Conservation (phyloP, 2,329 filamentous ascomycete genomes). For the Emergomyces pasteurianus region DNA sequence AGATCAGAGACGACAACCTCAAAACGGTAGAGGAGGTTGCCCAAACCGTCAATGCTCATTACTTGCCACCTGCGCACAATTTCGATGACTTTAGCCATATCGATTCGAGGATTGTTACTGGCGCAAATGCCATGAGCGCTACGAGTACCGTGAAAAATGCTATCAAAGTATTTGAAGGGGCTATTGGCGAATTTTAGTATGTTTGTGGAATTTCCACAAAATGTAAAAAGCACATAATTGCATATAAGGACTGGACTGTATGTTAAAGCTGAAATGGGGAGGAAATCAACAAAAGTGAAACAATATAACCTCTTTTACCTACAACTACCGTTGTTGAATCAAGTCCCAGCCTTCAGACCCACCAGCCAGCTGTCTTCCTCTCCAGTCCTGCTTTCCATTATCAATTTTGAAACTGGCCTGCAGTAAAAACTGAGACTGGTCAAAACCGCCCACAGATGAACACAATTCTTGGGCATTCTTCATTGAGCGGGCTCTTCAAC, state of each 20-base stretch:
- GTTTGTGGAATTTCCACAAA: neutral
- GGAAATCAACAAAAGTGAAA: neutral
- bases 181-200: conserved; percentile 6
- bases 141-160: conserved; percentile 27
- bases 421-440: no score
- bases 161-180: conserved; percentile 26
- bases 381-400: no score
- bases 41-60: conserved; percentile 6
- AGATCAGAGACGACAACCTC: conserved; percentile 16
- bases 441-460: no score
- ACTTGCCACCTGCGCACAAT: conserved; percentile 6
- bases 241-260: neutral
- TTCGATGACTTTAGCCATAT: conserved; percentile 12
- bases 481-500: no score
- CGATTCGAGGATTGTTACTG: conserved; percentile 25
- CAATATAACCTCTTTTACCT: no score
- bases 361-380: no score
- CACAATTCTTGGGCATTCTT: no score
- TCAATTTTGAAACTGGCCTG: no score
- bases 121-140: conserved; percentile 33
- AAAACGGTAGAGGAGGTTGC: conserved; percentile 11
- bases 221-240: neutral
- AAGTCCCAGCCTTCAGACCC: no score
- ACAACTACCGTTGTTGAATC: no score
- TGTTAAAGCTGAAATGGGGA: neutral